These are phyloP conservation scores for Trametopsis cervina DNA, from an alignment of 768 basidiomycete genomes.

Conservation along the genomic window DNA sequence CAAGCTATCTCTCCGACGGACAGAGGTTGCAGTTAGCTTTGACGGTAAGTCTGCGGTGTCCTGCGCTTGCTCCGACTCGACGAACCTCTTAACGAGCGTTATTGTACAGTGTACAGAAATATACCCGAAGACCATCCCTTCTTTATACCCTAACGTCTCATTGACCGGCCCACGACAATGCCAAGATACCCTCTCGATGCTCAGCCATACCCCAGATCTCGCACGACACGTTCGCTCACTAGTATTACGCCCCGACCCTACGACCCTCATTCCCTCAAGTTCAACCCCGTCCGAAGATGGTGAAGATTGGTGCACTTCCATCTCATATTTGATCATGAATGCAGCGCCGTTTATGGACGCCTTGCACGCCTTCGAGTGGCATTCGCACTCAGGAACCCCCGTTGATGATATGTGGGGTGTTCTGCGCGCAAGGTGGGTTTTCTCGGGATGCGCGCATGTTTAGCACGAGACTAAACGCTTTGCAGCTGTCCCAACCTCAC, in stretches of 20 bases:
- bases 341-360: slow-evolving; percentile 53
- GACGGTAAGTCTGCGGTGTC: slow-evolving; percentile 44
- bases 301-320: slow-evolving; percentile 27
- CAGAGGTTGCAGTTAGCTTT: slow-evolving; percentile 56
- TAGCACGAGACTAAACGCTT: neutral
- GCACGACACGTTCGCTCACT: slow-evolving; percentile 65
- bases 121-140: slow-evolving; percentile 44
- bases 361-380: slow-evolving; percentile 63
- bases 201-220: slow-evolving; percentile 42
- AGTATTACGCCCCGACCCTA: slow-evolving; percentile 24
- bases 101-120: slow-evolving; percentile 41
- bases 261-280: slow-evolving; percentile 24
- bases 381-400: slow-evolving; percentile 49
- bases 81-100: neutral
- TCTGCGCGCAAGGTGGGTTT: slow-evolving; percentile 55
- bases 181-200: slow-evolving; percentile 55
- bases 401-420: slow-evolving; percentile 78
- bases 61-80: neutral
- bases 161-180: slow-evolving; percentile 56
- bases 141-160: slow-evolving; percentile 53
- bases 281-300: slow-evolving; percentile 26
- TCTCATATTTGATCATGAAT: slow-evolving; percentile 44
- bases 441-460: neutral
- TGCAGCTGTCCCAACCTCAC: slow-evolving; percentile 59
- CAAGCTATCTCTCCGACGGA: slow-evolving; percentile 40